These are phyloP conservation scores for Nigrograna mackinnonii DNA, from an alignment of 2,329 filamentous ascomycete genomes.

Conservation along the genomic window DNA sequence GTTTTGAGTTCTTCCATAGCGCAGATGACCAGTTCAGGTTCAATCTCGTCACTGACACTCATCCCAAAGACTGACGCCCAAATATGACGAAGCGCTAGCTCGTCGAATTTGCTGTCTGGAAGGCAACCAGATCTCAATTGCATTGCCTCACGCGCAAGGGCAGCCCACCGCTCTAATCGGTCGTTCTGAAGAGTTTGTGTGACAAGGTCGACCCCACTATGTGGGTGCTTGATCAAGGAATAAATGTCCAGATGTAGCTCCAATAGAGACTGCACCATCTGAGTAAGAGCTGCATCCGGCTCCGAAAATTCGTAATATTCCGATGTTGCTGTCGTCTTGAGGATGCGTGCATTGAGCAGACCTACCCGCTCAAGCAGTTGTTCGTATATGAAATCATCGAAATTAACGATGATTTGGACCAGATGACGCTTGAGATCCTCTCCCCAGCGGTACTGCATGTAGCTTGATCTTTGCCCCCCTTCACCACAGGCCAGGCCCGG, in stretches of 20 bases:
- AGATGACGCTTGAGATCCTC: constrained; percentile 59
- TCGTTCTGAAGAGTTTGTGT: constrained; percentile 60
- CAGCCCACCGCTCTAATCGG: constrained; percentile 63
- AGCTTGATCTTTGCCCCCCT: constrained; percentile 47
- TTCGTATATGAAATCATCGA: constrained; percentile 58
- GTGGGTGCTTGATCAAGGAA: constrained; percentile 63
- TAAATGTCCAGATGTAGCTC: constrained; percentile 71
- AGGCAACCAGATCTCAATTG: constrained; percentile 34
- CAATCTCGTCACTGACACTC: constrained; percentile 58
- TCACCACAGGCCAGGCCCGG: constrained; percentile 7
- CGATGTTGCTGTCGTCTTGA: constrained; percentile 19
- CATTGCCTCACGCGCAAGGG: constrained; percentile 60
- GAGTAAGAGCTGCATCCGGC: constrained; percentile 45
- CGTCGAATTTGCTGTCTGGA: constrained; percentile 31
- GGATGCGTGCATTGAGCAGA: constrained; percentile 28
- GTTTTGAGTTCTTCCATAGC: constrained; percentile 66
- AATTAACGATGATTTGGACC: constrained; percentile 55
- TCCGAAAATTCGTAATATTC: constrained; percentile 21
- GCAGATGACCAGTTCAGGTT: constrained; percentile 62
- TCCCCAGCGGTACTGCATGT: constrained; percentile 59
- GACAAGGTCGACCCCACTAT: constrained; percentile 57
- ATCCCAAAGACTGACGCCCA: constrained; percentile 69
- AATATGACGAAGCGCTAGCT: constrained; percentile 62
- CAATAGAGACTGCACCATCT: constrained; percentile 64
- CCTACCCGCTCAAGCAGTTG: constrained; percentile 40